Percentiles rank a stretch among this genome's conserved stretches.
phyloP scores from a whole-genome alignment of 2,329 filamentous ascomycete species.

The Endothia cerciana region DNA sequence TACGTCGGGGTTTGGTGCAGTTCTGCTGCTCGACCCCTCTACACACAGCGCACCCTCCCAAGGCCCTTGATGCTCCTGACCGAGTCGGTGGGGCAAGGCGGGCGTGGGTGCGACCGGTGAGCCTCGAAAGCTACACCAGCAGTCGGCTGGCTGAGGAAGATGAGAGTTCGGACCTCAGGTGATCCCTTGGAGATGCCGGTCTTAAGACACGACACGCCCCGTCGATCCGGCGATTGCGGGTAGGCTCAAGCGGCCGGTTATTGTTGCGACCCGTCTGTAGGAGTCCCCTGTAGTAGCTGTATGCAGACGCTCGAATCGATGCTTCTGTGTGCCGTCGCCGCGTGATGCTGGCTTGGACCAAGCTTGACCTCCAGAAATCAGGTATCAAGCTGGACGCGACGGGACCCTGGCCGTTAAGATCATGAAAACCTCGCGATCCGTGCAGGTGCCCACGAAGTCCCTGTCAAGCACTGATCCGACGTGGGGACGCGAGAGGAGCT shows the following conservation, averaged over 20 bases:
- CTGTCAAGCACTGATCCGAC: constrained; percentile 19
- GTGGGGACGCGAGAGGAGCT: constrained; percentile 23
- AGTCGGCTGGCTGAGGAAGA: not conserved
- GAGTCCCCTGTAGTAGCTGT: not conserved
- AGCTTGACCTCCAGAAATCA: not conserved
- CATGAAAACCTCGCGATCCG: not conserved
- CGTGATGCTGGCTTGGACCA: not conserved
- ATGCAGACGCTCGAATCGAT: not conserved
- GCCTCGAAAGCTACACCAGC: constrained; percentile 3
- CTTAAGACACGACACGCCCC: not conserved
- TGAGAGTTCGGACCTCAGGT: not conserved
- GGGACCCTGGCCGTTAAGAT: not conserved
- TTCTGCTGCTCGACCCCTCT: constrained; percentile 21
- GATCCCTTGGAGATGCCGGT: not conserved
- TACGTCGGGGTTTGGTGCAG: constrained; percentile 20
- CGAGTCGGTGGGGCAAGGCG: constrained; percentile 24
- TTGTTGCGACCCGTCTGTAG: not conserved
- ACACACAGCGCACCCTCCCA: constrained; percentile 14
- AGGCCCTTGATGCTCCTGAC: constrained; percentile 19
- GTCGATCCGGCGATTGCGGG: not conserved
- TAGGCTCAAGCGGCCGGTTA: not conserved
- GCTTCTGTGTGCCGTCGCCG: not conserved
- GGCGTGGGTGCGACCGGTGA: constrained; percentile 18
- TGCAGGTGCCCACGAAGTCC: constrained; percentile 14
- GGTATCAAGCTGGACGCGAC: not conserved